Evolutionary conservation across 352 stramenopile genomes (phyloP), one percentile per base, ranked within the genome.

Genomic region (Pythium plurisporium): DNA sequence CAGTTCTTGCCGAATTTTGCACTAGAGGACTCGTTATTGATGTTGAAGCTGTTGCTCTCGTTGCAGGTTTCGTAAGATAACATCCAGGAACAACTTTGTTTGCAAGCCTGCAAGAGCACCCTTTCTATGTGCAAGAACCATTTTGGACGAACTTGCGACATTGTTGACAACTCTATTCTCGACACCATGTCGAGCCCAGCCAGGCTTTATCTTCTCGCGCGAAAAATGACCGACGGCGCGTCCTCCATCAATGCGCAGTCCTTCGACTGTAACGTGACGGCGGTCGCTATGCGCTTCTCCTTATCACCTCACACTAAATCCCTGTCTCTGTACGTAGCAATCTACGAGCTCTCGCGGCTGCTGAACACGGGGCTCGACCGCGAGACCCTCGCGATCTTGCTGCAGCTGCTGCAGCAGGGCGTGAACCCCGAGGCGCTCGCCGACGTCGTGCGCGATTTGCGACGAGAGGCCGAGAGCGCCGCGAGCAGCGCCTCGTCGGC

Each of bases 331-430:
- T 17, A n/a, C n/a, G 25, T 56, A 94, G 87, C 87, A 10, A 74
- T 96, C 51, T 94, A 95, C 54, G 89, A 97, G 72, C 81, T 97
- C 22, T 96, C 87, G 34, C 85, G 74, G 17, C 73, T 97, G 59
- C 74, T 97, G 30, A 94, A 97, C 66, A 97, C 89, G 22, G 89
- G 89, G 0, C 69, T 97, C 31, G 87, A 97, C 59, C 82, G 82
- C 41, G 84, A 97, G 64, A 95, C 86, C 25, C 70, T 97, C 38
- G 74, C 71, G 53, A 93, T 96, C 61, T 70, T 97, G 55, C 80
- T 97, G 63, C 73, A 83, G 43, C 74, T 97, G 22, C 73, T 94
- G 46, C 82, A 97, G 62, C 91, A 89, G 50, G 89, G 89, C 55
- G 88, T 96, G 23, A 95, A 96, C 69, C 89, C 89, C 0, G 89